Conservation (phyloP, 129 eudicot species). For the Centella asiatica region DNA sequence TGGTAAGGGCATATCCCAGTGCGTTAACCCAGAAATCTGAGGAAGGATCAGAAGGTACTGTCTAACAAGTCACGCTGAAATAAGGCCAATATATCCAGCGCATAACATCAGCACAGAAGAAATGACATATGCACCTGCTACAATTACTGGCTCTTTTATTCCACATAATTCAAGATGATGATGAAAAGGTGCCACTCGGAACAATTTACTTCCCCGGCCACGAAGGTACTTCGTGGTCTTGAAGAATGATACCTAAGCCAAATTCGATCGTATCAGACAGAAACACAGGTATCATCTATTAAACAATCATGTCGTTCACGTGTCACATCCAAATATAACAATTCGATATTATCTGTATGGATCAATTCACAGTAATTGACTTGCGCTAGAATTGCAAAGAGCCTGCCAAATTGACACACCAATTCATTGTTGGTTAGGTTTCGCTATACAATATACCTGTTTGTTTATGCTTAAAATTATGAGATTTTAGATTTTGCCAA, state of each 20-base stretch:
- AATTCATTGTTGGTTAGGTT: no score
- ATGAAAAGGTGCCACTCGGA: conserved; percentile 55
- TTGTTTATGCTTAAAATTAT: no score
- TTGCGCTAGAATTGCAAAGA: no score
- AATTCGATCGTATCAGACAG: no score
- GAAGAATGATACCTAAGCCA: conserved; percentile 43
- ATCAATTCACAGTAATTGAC: no score
- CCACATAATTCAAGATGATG: conserved; percentile 62
- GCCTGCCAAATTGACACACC: no score
- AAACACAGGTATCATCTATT: no score
- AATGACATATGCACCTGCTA: conserved; percentile 59
- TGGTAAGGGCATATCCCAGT: background rate
- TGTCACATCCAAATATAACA: no score
- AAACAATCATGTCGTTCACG: no score
- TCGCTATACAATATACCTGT: no score
- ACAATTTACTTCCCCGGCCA: conserved; percentile 43
- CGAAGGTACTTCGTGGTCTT: conserved; percentile 34
- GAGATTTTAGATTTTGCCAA: no score
- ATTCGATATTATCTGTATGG: no score
- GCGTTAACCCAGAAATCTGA: background rate
- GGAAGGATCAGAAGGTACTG: conserved; percentile 3
- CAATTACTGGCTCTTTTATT: conserved; percentile 64
- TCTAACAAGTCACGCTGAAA: conserved; percentile 31
- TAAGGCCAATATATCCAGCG: conserved; percentile 75
- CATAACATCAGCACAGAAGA: conserved; percentile 46